phyloP scores from a whole-genome alignment of 495 filamentous ascomycete species.

The Peziza echinospora region DNA sequence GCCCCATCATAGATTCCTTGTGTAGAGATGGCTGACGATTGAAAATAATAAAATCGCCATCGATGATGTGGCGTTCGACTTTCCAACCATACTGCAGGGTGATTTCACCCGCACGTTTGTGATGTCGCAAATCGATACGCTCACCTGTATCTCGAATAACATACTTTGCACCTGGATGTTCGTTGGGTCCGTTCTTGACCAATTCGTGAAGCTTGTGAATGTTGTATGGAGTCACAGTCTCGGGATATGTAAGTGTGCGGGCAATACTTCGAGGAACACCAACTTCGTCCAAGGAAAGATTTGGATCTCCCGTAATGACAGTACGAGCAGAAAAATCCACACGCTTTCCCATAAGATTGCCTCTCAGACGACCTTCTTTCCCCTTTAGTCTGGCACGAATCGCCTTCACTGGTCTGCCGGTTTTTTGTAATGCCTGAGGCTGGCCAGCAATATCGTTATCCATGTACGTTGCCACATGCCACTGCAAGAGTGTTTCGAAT shows the following conservation, averaged over 20 bases:
- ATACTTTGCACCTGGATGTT: conserved; percentile 87
- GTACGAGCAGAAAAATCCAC: conserved; percentile 99
- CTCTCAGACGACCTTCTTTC: conserved; percentile 90
- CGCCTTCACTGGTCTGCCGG: conserved; percentile 82
- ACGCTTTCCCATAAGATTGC: conserved; percentile 98
- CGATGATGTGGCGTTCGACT: conserved; percentile 84
- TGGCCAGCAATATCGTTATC: conserved; percentile 96
- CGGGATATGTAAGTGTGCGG: conserved; percentile 75
- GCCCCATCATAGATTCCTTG: conserved; percentile 99
- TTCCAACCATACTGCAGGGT: conserved; percentile 91
- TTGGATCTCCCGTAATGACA: conserved; percentile 95
- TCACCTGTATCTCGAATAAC: conserved; percentile 81
- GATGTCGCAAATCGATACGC: conserved; percentile 80
- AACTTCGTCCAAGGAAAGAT: conserved; percentile 86
- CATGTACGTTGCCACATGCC: conserved; percentile 97
- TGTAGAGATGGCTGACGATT: conserved; percentile 97
- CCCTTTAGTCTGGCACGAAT: conserved; percentile 93
- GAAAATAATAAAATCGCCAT: conserved; percentile 96
- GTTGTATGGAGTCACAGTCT: conserved; percentile 95
- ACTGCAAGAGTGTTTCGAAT: conserved; percentile 83
- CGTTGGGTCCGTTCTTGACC: conserved; percentile 79
- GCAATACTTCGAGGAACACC: conserved; percentile 84
- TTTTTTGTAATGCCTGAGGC: conserved; percentile 90
- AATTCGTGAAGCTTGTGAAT: conserved; percentile 73
- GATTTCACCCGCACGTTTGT: conserved; percentile 61